Evolutionary conservation across 352 stramenopile genomes (phyloP), one percentile per base, ranked within the genome.

Genomic region (Phytopythium litorale): DNA sequence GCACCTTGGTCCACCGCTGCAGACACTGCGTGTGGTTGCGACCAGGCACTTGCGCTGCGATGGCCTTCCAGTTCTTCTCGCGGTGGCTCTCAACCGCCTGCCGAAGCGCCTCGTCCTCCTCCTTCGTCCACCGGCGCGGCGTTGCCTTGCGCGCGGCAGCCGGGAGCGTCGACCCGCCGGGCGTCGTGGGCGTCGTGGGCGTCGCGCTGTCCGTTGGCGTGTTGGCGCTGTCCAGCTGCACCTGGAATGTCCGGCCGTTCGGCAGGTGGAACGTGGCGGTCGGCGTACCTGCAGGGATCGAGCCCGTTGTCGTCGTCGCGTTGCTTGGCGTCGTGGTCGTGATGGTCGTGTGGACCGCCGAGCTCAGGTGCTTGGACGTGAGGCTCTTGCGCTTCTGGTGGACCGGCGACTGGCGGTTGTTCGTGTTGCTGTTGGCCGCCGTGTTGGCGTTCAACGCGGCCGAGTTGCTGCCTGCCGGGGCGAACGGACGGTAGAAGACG

Each of bases 11-110:
- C 90, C 90, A 97, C 7, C 91, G 82, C 63, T 97, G 91, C 37
- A 97, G 73, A 63, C 89, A 97, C 66, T 97, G 91, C 63, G 88
- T 94, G 71, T 97, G 88, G 67, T 97, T 97, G 19, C 91, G 78
- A 3, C 85, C 88, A 15, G 86, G 79, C 37, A 97, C 86, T 56
- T 92, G 81, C 49, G 87, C 75, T 9, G 91, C 89, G 59, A 97
- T 97, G 18, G 88, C 87, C 59, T 97, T 97, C 91, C 91, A 97
- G 67, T 97, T 95, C 61, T 93, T 96, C 60, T 95, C 89, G 48
- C 87, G 86, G 51, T 96, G 82, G 67, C 87, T 91, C 57, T 91
- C 75, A 7, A 97, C 91, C 32, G 91, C 90, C 37, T 83, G 23
- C 3, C 88, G 78, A 33, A 97, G 71, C 16, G 86, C 81, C 18